Conservation (phyloP, 495 filamentous ascomycete species). For the Xylaria castorea region DNA sequence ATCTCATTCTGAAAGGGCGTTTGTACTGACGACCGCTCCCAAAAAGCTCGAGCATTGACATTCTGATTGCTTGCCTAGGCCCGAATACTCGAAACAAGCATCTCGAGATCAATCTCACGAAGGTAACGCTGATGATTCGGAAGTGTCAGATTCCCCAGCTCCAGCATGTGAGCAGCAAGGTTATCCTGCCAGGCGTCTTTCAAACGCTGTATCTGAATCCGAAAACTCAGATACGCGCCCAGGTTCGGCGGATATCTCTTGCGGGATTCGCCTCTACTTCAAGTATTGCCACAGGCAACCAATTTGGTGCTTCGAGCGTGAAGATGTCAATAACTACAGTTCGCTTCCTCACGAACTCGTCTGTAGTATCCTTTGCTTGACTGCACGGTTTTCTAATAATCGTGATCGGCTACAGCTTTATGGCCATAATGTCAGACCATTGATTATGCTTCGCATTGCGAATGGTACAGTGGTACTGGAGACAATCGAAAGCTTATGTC, state of each 20-base stretch:
- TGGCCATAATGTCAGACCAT: conserved; percentile 48
- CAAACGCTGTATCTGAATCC: conserved; percentile 41
- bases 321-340: conserved; percentile 49
- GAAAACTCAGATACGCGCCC: conserved; percentile 44
- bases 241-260: conserved; percentile 40
- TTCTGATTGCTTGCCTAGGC: conserved; percentile 28
- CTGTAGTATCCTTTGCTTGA: conserved; percentile 52
- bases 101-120: conserved; percentile 28
- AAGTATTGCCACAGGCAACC: conserved; percentile 57
- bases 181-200: conserved; percentile 35
- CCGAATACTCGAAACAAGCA: conserved; percentile 24
- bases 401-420: conserved; percentile 48
- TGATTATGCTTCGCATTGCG: conserved; percentile 57
- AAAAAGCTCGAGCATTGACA: not conserved
- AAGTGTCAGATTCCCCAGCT: conserved; percentile 24
- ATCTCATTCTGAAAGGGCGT: conserved; percentile 50
- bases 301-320: conserved; percentile 56
- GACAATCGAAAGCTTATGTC: conserved; percentile 54
- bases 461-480: conserved; percentile 54
- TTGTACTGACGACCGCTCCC: conserved; percentile 33
- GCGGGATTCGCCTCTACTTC: conserved; percentile 52
- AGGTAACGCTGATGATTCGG: conserved; percentile 25
- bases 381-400: conserved; percentile 50
- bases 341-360: conserved; percentile 50
- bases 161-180: conserved; percentile 33